phyloP scores from a whole-genome alignment of 1,284 basidiomycete genomes.

The Cutaneotrichosporon sp. region DNA sequence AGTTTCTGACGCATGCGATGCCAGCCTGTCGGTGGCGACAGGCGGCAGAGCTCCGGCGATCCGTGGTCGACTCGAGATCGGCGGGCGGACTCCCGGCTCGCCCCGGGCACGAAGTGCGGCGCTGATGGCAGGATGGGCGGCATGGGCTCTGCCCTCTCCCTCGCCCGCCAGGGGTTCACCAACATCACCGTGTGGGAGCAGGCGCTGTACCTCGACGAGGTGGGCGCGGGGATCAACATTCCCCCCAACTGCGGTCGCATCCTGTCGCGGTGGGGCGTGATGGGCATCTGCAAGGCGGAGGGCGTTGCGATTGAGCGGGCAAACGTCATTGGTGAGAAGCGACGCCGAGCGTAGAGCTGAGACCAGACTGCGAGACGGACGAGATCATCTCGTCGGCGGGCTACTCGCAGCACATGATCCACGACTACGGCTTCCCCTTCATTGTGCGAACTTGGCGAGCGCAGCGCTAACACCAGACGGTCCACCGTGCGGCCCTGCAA shows the following conservation, averaged over 20 bases:
- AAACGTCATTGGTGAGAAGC: slow-evolving; percentile 34
- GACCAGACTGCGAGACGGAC: slow-evolving; percentile 37
- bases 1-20: neutral
- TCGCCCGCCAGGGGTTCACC: slow-evolving; percentile 39
- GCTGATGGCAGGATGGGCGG: slow-evolving; percentile 41
- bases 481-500: slow-evolving; percentile 49
- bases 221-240: slow-evolving; percentile 48
- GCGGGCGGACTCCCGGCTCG: neutral
- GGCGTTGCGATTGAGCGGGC: slow-evolving; percentile 39
- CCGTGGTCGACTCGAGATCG: neutral
- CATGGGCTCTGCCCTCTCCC: slow-evolving; percentile 39
- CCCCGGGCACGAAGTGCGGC: too few relatives aligned
- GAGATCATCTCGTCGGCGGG: slow-evolving; percentile 37
- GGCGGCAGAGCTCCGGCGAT: neutral
- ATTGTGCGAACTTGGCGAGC: slow-evolving; percentile 19
- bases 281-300: slow-evolving; percentile 35
- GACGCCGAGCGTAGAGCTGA: neutral
- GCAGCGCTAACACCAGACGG: slow-evolving; percentile 25
- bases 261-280: slow-evolving; percentile 36
- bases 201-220: slow-evolving; percentile 39
- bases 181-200: slow-evolving; percentile 45
- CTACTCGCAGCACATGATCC: slow-evolving; percentile 39
- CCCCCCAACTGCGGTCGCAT: slow-evolving; percentile 43
- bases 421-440: slow-evolving; percentile 41
- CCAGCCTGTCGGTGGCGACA: neutral